These are phyloP conservation scores for Kluyveromyces nonfermentans DNA, from an alignment of 805 yeast species.

Conservation along the genomic window DNA sequence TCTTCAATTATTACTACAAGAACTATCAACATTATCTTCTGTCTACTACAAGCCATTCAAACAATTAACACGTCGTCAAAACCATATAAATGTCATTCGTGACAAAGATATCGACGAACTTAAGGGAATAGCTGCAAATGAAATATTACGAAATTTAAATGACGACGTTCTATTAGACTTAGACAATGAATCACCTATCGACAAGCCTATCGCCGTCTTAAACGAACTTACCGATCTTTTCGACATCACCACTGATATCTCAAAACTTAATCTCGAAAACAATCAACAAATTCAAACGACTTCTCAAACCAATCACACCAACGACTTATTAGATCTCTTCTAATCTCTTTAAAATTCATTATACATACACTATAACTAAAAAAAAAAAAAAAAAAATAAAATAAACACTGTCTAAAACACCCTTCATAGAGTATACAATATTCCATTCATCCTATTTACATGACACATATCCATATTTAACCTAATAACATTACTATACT, in stretches of 20 bases:
- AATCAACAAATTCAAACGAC: not conserved
- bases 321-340: conserved; percentile 25
- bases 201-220: conserved; percentile 36
- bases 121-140: conserved; percentile 66
- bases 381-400: no score
- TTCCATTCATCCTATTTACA: not conserved
- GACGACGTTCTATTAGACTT: conserved; percentile 81
- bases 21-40: conserved; percentile 77
- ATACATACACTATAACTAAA: no score
- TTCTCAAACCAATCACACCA: conserved; percentile 8
- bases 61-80: conserved; percentile 39
- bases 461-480: no score
- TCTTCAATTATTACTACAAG: conserved; percentile 59
- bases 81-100: conserved; percentile 29
- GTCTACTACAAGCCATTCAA: conserved; percentile 80
- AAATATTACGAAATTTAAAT: conserved; percentile 52
- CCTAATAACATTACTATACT: no score
- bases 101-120: conserved; percentile 66
- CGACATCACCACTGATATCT: conserved; percentile 26
- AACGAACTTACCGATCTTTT: conserved; percentile 72
- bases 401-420: no score
- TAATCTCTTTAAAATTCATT: conserved; percentile 6
- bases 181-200: conserved; percentile 42
- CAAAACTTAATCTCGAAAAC: not conserved
- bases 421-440: not conserved